Evolutionary conservation across 2,329 filamentous ascomycete genomes (phyloP), one percentile per base, ranked within the genome.

Genomic region (Trichoderma koningii): DNA sequence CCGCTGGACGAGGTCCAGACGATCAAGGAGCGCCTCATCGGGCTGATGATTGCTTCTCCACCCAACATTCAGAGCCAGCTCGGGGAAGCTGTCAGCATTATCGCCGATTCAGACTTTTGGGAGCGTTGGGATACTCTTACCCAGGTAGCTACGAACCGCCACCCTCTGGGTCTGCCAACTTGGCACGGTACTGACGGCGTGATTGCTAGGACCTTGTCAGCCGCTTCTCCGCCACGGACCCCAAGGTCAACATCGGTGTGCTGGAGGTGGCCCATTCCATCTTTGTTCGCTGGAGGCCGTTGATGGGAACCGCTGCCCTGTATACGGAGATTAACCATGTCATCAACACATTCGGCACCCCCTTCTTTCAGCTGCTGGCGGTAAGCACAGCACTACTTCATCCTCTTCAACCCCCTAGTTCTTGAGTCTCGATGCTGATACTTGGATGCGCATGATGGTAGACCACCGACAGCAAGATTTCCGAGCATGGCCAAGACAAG

Each of bases 61-160:
- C 77, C 91, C 19, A 89, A 87, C 66, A 90, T 99, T 69, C 96
- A 98, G 79, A 88, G 92, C 67, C 95, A 99, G 79, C 85, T 99
- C 44, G 95, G 95, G 70, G 95, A 98, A 75, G 93, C 95, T 68
- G 96, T 98, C 77, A 97, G 94, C 79, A 87, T 96, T 71, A 98
- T 99, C 73, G 95, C 95, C 67, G 94, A 98, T 78, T 98, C 93
- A 70, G 95, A 99, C 77, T 99, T 99, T 78, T 99, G 91, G 89
- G 84, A 90, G 77, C 85, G 90, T 73, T 99, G 95, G 95, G 91
- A 98, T 74, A 97, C 93, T n/a, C 83, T 99, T 66, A 93, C 96
- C 30, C 87, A 91, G 81, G 89, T 91, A 77, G 30, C 50, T 45
- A 64, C 50, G 34, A 38, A 38, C 6, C 44, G 3, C 7, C 44